A percentile compares a stretch with the other conserved stretches of the same genome.
Conservation (phyloP, 2,329 filamentous ascomycete genomes). For the Verticillium zaregamsianum region DNA sequence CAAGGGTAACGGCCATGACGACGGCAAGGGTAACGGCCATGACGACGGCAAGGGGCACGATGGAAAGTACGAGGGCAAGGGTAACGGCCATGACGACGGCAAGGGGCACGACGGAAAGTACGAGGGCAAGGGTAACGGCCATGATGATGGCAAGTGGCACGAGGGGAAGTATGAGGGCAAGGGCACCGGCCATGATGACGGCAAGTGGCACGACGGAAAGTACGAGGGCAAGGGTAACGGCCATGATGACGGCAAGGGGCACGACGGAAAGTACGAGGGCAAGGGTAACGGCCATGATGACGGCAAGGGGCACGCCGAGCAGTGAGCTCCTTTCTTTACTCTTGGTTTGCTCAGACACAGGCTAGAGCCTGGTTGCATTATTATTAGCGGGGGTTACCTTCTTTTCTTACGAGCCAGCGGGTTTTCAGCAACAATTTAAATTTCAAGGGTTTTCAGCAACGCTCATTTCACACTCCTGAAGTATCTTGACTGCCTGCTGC, state of each 20-base stretch:
- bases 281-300: conserved; percentile 4
- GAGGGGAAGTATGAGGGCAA: conserved; percentile 9
- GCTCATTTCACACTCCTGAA: too few relatives aligned
- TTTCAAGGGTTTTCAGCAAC: not conserved
- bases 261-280: conserved; percentile 7
- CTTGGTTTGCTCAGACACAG: not conserved
- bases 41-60: conserved; percentile 8
- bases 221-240: conserved; percentile 5
- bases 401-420: not conserved
- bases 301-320: conserved; percentile 9
- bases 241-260: conserved; percentile 7
- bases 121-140: not conserved
- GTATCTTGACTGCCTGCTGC: too few relatives aligned
- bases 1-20: conserved; percentile 3
- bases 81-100: conserved; percentile 5
- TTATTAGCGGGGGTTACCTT: not conserved
- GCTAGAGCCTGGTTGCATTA: not conserved
- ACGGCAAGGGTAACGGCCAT: conserved; percentile 4
- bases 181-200: conserved; percentile 6
- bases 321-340: not conserved
- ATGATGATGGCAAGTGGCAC: conserved; percentile 7
- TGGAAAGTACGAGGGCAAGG: conserved; percentile 5
- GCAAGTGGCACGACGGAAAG: conserved; percentile 5
- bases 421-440: not conserved
- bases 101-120: conserved; percentile 8